Evolutionary conservation across 371 early-diverging fungal genomes (phyloP).

Genomic region (Rhizopus delemar): DNA sequence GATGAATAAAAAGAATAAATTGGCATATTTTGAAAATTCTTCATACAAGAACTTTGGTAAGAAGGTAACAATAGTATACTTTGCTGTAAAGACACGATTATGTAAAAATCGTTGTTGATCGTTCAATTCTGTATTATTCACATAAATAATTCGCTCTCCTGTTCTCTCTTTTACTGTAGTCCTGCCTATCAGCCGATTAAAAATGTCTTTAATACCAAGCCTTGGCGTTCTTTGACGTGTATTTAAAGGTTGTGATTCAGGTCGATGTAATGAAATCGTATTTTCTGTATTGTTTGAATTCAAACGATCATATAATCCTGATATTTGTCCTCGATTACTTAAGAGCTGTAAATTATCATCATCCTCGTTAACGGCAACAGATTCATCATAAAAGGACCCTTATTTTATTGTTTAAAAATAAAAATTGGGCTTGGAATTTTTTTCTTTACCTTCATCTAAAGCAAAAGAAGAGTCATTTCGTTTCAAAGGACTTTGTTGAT

Average conservation of each 20-base stretch:
- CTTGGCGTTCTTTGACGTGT: neutral
- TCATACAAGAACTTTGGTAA: conserved; percentile 90
- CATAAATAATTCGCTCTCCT: conserved; percentile 76
- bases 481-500: conserved; percentile 15
- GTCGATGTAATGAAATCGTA: conserved; percentile 18
- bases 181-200: conserved; percentile 29
- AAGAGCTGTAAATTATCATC: conserved; percentile 52
- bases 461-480: conserved; percentile 30
- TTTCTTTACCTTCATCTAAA: conserved; percentile 31
- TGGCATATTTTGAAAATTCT: conserved; percentile 94
- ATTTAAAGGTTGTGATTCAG: conserved; percentile 18
- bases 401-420: neutral
- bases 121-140: conserved; percentile 81
- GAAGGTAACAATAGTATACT: conserved; percentile 89
- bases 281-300: neutral
- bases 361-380: conserved; percentile 37
- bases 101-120: conserved; percentile 75
- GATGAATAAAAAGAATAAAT: conserved; percentile 93
- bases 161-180: conserved; percentile 29
- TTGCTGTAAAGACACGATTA: conserved; percentile 86
- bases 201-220: conserved; percentile 15
- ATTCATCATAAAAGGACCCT: conserved; percentile 51
- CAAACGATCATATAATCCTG: conserved; percentile 26
- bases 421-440: neutral
- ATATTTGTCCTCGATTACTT: conserved; percentile 43